Evolutionary conservation across 2,329 filamentous ascomycete genomes (phyloP), one percentile per base, ranked within the genome.

Genomic region (Ceratocystis diversiconidia): DNA sequence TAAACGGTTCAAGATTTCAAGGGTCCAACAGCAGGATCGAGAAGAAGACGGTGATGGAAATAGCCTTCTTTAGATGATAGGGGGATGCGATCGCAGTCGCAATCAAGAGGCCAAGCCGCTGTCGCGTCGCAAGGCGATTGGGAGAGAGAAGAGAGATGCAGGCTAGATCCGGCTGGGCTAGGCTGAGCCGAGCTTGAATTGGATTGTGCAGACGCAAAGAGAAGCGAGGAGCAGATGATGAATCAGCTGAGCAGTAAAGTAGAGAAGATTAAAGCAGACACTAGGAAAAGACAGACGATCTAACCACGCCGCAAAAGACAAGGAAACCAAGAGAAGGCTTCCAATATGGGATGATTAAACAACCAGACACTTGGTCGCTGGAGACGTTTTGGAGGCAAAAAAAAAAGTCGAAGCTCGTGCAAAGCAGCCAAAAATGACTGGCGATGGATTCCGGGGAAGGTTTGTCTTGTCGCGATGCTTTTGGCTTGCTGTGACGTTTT

Each of bases 51-150:
- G 25, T 30, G 55, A 59, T 36, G n/a, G 15, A 7, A 3, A n/a
- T 22, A 59, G 36, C 12, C 3, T 41, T 5, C 15, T 30, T 28
- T 32, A 6, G 12, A 30, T n/a, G 55, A 59, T 30, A 41, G 10
- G 28, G 25, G n/a, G 17, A 59, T 36, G 55, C 55, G 55, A 59
- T 59, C 28, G 30, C 55, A 3, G 55, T 59, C 55, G 55, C 55
- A 59, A 36, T 19, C 17, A 36, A n/a, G 2, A 36, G 32, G 28
- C 12, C 55, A n/a, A 32, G 55, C 7, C n/a, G 2, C 12, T 59
- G 28, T 30, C 55, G 55, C 55, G 55, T 59, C 55, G 55, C 55
- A 59, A 59, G 55, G 25, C 10, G 55, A n/a, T 59, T 59, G 55
- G 28, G 10, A 30, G 7, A n/a, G 30, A n/a, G 17, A 28, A 59